Evolutionary conservation across 2,329 filamentous ascomycete genomes (phyloP).

Genomic region (Arthrobotrys conoides): DNA sequence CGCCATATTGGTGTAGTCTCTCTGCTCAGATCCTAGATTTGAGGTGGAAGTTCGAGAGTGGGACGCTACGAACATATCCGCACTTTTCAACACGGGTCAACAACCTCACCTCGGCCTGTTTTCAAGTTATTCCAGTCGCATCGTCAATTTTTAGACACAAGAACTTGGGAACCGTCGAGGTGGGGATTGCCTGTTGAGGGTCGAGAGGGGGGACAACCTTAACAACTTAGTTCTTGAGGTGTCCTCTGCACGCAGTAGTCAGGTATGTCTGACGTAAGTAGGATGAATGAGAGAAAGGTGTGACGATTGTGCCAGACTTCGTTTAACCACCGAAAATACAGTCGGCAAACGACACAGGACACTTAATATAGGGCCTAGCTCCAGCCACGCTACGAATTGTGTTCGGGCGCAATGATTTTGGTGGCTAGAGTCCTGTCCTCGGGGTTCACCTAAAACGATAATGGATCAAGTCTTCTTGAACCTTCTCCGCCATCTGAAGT

Average conservation of each 20-base stretch:
- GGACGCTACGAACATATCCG: slow-evolving; percentile 46
- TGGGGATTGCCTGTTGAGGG: slow-evolving; percentile 54
- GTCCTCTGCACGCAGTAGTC: slow-evolving; percentile 26
- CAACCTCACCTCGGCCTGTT: slow-evolving; percentile 50
- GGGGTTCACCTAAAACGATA: background rate
- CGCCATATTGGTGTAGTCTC: slow-evolving; percentile 21
- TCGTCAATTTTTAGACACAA: background rate
- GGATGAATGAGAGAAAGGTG: background rate
- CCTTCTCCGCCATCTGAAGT: background rate
- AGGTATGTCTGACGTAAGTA: background rate
- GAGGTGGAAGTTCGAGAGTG: slow-evolving; percentile 42
- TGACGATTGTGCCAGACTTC: background rate
- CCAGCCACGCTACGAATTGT: slow-evolving; percentile 42
- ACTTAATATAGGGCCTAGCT: slow-evolving; percentile 14
- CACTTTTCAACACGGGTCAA: slow-evolving; percentile 40
- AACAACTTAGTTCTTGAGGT: background rate
- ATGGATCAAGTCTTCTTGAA: background rate
- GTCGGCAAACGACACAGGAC: background rate
- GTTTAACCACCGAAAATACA: background rate
- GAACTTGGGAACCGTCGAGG: slow-evolving; percentile 31
- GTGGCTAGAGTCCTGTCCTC: slow-evolving; percentile 28
- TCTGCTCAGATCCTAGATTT: slow-evolving; percentile 31
- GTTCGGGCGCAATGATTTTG: slow-evolving; percentile 27
- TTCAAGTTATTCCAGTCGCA: background rate
- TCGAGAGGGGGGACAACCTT: slow-evolving; percentile 30